Evolutionary conservation across 176 grass and related monocot genomes (phyloP).

Genomic region (Oryza meyeriana): DNA sequence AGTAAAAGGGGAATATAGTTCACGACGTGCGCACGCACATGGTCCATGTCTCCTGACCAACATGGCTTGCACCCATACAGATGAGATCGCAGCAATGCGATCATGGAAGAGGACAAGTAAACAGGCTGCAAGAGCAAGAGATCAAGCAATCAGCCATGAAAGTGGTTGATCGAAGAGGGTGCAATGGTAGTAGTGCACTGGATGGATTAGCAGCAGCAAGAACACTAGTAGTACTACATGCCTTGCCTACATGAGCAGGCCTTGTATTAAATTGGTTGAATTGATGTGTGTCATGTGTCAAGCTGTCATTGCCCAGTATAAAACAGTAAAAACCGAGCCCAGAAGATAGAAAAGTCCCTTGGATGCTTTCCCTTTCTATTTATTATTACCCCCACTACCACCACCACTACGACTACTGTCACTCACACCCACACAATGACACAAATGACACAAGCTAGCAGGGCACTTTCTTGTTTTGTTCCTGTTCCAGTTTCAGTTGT

Average conservation of each 20-base stretch:
- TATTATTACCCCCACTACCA: neutral
- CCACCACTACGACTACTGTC: neutral
- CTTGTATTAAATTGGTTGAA: slow-evolving; percentile 18
- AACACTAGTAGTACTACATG: neutral
- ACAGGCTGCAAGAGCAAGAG: neutral
- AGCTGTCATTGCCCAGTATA: slow-evolving; percentile 43
- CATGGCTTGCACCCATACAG: slow-evolving; percentile 28
- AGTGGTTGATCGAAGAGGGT: neutral
- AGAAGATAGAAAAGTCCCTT: slow-evolving; percentile 28
- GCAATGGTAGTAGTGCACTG: neutral
- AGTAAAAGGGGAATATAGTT: neutral
- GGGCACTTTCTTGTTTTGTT: slow-evolving; percentile 1
- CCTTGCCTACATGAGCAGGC: slow-evolving; percentile 30
- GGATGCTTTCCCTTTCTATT: slow-evolving; percentile 45
- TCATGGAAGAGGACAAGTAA: neutral
- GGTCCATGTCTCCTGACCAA: slow-evolving; percentile 7
- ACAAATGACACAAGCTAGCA: neutral
- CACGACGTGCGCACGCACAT: slow-evolving; percentile 15
- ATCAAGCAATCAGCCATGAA: neutral
- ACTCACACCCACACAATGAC: neutral
- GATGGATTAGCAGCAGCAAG: neutral
- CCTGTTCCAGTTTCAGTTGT: slow-evolving; percentile 16
- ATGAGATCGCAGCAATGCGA: neutral
- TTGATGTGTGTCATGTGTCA: slow-evolving; percentile 16
- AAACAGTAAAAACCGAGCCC: slow-evolving; percentile 24